phyloP scores from a whole-genome alignment of 1,284 basidiomycete species.

The Cutaneotrichosporon sp. region DNA sequence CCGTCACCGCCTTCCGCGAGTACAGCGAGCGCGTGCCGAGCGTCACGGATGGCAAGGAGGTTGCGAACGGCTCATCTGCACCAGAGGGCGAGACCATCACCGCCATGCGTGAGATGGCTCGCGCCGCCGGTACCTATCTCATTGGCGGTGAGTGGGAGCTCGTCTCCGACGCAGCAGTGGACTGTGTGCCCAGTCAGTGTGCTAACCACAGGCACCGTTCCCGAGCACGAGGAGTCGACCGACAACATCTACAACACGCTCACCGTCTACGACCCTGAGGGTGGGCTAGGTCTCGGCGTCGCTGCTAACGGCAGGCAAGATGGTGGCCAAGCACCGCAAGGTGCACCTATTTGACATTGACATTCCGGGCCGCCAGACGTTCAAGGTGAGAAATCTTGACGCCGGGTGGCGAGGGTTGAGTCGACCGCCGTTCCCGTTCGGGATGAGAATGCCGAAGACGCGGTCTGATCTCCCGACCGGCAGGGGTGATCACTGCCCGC shows the following conservation, averaged over 20 bases:
- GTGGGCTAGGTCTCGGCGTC: conserved; percentile 48
- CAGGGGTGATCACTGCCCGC: background rate
- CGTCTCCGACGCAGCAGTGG: background rate
- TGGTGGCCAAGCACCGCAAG: conserved; percentile 87
- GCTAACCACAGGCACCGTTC: conserved; percentile 67
- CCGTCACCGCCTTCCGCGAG: conserved; percentile 72
- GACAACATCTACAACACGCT: conserved; percentile 84
- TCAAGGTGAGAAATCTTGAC: conserved; percentile 68
- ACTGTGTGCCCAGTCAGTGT: too few species aligned
- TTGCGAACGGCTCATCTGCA: conserved; percentile 33
- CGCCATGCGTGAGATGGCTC: conserved; percentile 77
- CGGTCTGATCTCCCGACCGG: conserved; percentile 1
- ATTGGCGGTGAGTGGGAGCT: conserved; percentile 69
- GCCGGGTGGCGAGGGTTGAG: background rate
- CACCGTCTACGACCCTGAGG: conserved; percentile 82
- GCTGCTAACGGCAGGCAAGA: conserved; percentile 56
- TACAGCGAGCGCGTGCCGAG: conserved; percentile 71
- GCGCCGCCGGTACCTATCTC: conserved; percentile 75
- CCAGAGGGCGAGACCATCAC: conserved; percentile 65
- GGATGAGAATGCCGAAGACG: background rate
- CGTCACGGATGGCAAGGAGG: conserved; percentile 36
- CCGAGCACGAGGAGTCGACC: conserved; percentile 64
- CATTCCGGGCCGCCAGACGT: conserved; percentile 91
- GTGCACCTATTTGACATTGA: conserved; percentile 98
- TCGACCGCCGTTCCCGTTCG: too few species aligned